These are phyloP conservation scores for Fragilariopsis cylindrus DNA, from an alignment of 108 stramenopile genomes.

Conservation along the genomic window DNA sequence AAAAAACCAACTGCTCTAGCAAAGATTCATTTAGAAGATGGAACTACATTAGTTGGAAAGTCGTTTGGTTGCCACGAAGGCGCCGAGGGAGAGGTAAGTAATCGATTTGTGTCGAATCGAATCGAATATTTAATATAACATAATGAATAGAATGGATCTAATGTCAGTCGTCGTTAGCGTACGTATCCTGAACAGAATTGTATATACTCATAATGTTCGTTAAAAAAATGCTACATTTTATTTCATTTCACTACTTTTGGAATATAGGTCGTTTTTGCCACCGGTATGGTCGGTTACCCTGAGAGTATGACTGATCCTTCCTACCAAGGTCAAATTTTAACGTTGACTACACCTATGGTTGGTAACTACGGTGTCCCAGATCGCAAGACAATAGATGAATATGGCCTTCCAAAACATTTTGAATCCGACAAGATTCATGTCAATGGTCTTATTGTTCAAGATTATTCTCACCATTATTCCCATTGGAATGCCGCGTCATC, in stretches of 20 bases:
- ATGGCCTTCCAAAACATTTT: constrained; percentile 88
- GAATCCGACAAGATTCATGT: constrained; percentile 96
- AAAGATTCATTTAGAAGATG: constrained; percentile 81
- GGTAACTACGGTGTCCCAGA: constrained; percentile 99
- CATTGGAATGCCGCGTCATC: constrained; percentile 96
- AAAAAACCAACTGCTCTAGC: constrained; percentile 72
- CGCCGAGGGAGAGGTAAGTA: constrained; percentile 84
- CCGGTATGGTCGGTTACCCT: constrained; percentile 99
- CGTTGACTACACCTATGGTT: constrained; percentile 94
- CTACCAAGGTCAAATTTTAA: constrained; percentile 94
- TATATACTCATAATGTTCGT: background rate
- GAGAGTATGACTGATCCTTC: constrained; percentile 98
- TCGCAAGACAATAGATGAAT: constrained; percentile 76
- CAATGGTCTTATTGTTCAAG: constrained; percentile 89
- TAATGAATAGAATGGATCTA: background rate
- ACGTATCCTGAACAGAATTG: background rate
- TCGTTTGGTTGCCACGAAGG: constrained; percentile 77
- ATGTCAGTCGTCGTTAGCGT: too few relatives aligned
- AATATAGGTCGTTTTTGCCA: constrained; percentile 97
- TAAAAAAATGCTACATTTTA: background rate
- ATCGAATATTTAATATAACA: background rate
- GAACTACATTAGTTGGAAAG: constrained; percentile 65
- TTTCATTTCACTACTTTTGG: constrained; percentile 1
- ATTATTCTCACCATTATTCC: constrained; percentile 90
- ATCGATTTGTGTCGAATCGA: background rate